Evolutionary conservation across 495 filamentous ascomycete genomes (phyloP).

Genomic region (Xylaria intraflava): DNA sequence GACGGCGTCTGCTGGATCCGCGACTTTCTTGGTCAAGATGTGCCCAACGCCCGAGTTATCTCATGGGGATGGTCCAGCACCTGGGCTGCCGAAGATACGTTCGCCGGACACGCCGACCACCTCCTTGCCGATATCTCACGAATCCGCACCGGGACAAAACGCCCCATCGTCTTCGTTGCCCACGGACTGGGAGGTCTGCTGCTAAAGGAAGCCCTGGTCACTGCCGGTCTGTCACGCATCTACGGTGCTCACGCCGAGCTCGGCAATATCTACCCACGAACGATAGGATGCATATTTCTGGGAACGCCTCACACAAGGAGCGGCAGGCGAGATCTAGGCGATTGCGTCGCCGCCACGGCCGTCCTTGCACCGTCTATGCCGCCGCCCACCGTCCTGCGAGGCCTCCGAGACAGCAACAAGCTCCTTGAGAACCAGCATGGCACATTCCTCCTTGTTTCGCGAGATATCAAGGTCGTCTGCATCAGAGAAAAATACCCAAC

Average conservation of each 20-base stretch:
- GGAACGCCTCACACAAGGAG: slow-evolving; percentile 34
- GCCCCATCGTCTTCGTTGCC: slow-evolving; percentile 33
- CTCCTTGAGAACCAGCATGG: slow-evolving; percentile 22
- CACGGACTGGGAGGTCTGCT: slow-evolving; percentile 34
- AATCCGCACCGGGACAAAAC: slow-evolving; percentile 17
- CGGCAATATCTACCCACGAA: slow-evolving; percentile 26
- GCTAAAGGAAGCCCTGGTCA: slow-evolving; percentile 30
- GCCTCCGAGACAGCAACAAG: slow-evolving; percentile 16
- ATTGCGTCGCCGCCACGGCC: slow-evolving; percentile 23
- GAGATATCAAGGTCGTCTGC: slow-evolving; percentile 28
- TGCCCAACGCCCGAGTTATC: slow-evolving; percentile 22
- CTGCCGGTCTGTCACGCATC: slow-evolving; percentile 26
- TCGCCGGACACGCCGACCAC: slow-evolving; percentile 22
- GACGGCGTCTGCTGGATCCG: slow-evolving; percentile 27
- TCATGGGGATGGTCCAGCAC: slow-evolving; percentile 25
- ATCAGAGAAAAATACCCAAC: slow-evolving; percentile 24
- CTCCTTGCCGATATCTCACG: slow-evolving; percentile 22
- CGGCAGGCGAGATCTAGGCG: slow-evolving; percentile 22
- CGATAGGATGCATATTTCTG: slow-evolving; percentile 32
- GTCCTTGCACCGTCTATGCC: slow-evolving; percentile 18
- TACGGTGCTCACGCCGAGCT: slow-evolving; percentile 27
- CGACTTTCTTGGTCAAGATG: slow-evolving; percentile 26
- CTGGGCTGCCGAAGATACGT: slow-evolving; percentile 16
- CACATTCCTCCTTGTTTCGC: slow-evolving; percentile 23
- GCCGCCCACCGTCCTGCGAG: slow-evolving; percentile 13